These are phyloP conservation scores for Myxozyma neotropica DNA, from an alignment of 805 yeast genomes.

Conservation along the genomic window DNA sequence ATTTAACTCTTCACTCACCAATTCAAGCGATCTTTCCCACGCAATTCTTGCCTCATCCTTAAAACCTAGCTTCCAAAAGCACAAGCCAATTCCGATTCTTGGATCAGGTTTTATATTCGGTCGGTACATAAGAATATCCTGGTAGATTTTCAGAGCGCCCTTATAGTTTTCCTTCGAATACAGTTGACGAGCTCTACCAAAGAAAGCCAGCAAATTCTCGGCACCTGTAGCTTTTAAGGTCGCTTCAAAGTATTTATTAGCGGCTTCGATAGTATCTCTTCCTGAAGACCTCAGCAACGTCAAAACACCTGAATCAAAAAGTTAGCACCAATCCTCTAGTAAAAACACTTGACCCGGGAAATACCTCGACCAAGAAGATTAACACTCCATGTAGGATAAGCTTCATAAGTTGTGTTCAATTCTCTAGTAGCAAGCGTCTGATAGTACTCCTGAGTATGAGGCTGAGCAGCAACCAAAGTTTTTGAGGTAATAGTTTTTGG, in stretches of 20 bases:
- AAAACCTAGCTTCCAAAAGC: constrained; percentile 88
- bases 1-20: constrained; percentile 39
- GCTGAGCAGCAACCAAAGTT: constrained; percentile 10
- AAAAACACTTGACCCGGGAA: not conserved
- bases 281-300: constrained; percentile 46
- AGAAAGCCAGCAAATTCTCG: constrained; percentile 69
- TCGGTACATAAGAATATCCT: constrained; percentile 72
- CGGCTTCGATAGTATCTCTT: constrained; percentile 67
- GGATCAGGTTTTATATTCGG: constrained; percentile 85
- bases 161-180: constrained; percentile 72
- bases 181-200: constrained; percentile 82
- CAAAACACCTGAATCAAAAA: constrained; percentile 50
- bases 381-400: constrained; percentile 51
- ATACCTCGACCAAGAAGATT: constrained; percentile 61
- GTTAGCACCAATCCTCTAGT: not conserved
- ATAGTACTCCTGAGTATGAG: constrained; percentile 39
- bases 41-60: constrained; percentile 73
- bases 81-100: constrained; percentile 89
- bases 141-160: constrained; percentile 78
- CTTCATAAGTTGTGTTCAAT: constrained; percentile 51
- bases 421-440: constrained; percentile 50
- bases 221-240: constrained; percentile 55
- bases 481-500: constrained; percentile 28
- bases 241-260: constrained; percentile 67
- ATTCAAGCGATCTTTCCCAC: constrained; percentile 77